Conservation (phyloP, 768 basidiomycete genomes). For the Amanita thiersii region DNA sequence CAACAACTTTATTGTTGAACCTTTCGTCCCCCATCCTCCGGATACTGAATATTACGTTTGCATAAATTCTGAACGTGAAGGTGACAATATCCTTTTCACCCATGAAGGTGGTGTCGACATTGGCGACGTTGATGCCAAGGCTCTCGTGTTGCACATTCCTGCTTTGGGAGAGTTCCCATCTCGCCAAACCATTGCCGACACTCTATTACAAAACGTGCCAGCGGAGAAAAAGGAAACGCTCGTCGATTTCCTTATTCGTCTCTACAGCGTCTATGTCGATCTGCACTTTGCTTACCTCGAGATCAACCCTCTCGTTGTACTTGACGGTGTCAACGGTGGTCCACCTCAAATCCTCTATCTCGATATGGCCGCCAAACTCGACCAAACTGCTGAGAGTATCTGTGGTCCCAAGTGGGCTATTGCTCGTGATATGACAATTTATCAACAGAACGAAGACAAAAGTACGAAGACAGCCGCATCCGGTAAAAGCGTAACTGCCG, state of each 20-base stretch:
- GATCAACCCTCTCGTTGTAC: slow-evolving; percentile 96
- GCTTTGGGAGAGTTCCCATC: slow-evolving; percentile 75
- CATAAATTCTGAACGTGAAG: slow-evolving; percentile 91
- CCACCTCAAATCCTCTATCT: slow-evolving; percentile 86
- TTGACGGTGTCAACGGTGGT: slow-evolving; percentile 65
- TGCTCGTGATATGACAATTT: slow-evolving; percentile 80
- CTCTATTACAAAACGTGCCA: slow-evolving; percentile 81
- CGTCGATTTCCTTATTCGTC: slow-evolving; percentile 88
- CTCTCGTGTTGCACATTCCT: slow-evolving; percentile 79
- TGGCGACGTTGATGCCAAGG: slow-evolving; percentile 97
- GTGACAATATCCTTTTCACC: slow-evolving; percentile 95
- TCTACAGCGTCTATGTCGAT: slow-evolving; percentile 97
- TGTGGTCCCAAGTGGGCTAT: slow-evolving; percentile 99
- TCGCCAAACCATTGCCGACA: slow-evolving; percentile 63
- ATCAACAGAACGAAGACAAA: slow-evolving; percentile 39
- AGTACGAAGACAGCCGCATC: slow-evolving; percentile 34
- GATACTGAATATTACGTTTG: slow-evolving; percentile 98
- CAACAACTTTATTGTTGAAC: slow-evolving; percentile 97
- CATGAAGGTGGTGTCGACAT: slow-evolving; percentile 99
- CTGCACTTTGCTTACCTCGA: slow-evolving; percentile 99
- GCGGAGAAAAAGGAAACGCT: slow-evolving; percentile 83
- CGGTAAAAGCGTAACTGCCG: slow-evolving; percentile 52
- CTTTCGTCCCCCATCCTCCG: slow-evolving; percentile 94
- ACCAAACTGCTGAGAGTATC: slow-evolving; percentile 97
- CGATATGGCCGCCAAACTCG: slow-evolving; percentile 99